Base-by-base conservation (phyloP, 2,329 filamentous ascomycete species). In the Onygena corvina region DNA sequence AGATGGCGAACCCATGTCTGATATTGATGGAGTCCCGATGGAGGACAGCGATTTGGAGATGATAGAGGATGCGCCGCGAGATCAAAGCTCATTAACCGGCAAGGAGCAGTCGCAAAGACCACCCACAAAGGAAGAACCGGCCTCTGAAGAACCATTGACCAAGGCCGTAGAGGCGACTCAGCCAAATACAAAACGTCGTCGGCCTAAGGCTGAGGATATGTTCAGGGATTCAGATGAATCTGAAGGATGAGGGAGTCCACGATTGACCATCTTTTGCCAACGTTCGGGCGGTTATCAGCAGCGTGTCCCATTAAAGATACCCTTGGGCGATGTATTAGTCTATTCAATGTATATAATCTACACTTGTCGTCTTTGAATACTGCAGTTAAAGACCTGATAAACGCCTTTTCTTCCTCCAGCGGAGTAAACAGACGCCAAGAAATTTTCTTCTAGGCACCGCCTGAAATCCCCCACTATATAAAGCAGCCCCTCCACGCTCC, bases 131-230 rank as follows among this genome's bases (percentile, higher is more conserved):
- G 36, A 49, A 46, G 34, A 46, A 51, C 54, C 20, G 50, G 58
- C 47, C 48, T 53, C 47, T 51, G 53, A 25, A 51, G 54, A 49
- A 51, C 60, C 50, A 48, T 50, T 18, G 54, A 52, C 25, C 57
- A 20, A 42, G 11, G 55, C 48, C 58, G 60, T 44, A 54, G 61
- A 52, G 56, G 60, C 46, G 50, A 59, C 56, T 49, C 59, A 58
- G 42, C 66, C 64, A 53, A 59, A 59, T 52, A 61, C 50, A 60
- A 71, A 55, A 71, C 66, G 76, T 57, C 83, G 77, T 60, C 76
- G 83, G 53, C 83, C 86, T 65, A 80, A 80, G 57, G 85, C 86
- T 3, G 84, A 84, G 57, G 86, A 92, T 61, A 89, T 92, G 85
- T 93, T 92, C 76, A 85, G 83, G 8, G 83, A 84, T 63, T 84